Percentiles rank a stretch among this genome's conserved stretches.
Evolutionary conservation across 495 filamentous ascomycete genomes (phyloP).

Genomic region (Jackrogersella multiformis): DNA sequence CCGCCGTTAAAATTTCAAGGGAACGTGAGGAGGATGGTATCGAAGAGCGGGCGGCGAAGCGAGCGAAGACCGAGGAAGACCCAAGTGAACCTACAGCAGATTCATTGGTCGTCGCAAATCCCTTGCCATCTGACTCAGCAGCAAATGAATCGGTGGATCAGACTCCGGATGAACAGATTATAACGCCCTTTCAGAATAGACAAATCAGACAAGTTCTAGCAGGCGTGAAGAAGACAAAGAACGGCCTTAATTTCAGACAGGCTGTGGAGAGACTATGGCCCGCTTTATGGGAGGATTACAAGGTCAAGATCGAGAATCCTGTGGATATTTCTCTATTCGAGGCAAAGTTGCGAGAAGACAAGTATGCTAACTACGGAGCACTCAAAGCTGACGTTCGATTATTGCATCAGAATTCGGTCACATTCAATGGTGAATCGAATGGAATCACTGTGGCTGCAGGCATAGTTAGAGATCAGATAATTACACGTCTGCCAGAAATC

Average conservation of each 20-base stretch:
- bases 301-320: constrained; percentile 72
- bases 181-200: constrained; percentile 59
- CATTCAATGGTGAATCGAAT: constrained; percentile 85
- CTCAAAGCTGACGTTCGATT: constrained; percentile 76
- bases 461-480: constrained; percentile 68
- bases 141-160: constrained; percentile 39
- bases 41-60: constrained; percentile 81
- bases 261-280: constrained; percentile 72
- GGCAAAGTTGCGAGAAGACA: constrained; percentile 70
- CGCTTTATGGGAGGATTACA: constrained; percentile 68
- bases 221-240: constrained; percentile 82
- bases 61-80: constrained; percentile 70
- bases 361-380: constrained; percentile 73
- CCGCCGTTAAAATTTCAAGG: constrained; percentile 65
- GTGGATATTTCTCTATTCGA: constrained; percentile 90
- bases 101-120: constrained; percentile 41
- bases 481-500: constrained; percentile 64
- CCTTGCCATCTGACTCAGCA: constrained; percentile 2
- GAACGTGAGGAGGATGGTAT: constrained; percentile 76
- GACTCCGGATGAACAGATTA: constrained; percentile 43
- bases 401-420: constrained; percentile 76
- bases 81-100: constrained; percentile 36
- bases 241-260: constrained; percentile 73
- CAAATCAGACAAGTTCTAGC: constrained; percentile 64
- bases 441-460: constrained; percentile 70